Percentiles rank a stretch among this genome's conserved stretches.
These are phyloP conservation scores for Penicillium atrosanguineum DNA, from an alignment of 495 filamentous ascomycete genomes.

Conservation along the genomic window DNA sequence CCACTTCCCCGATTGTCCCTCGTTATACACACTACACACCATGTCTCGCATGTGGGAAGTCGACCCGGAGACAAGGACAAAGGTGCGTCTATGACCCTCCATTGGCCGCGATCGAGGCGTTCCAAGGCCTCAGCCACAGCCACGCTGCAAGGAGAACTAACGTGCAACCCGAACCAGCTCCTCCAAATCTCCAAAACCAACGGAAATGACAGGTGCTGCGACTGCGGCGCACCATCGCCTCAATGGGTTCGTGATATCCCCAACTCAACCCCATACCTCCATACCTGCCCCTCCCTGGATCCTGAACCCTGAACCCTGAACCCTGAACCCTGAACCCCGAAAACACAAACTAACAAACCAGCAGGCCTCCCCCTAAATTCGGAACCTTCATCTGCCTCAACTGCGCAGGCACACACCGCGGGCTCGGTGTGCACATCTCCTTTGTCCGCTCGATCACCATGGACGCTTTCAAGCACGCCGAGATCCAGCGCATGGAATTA, in stretches of 20 bases:
- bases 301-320: not conserved
- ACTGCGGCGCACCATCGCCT: constrained; percentile 89
- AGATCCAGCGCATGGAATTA: constrained; percentile 81
- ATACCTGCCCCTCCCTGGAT: not conserved
- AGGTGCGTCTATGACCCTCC: constrained; percentile 52
- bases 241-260: constrained; percentile 66
- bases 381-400: constrained; percentile 94
- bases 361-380: constrained; percentile 68
- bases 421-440: constrained; percentile 94
- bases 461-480: constrained; percentile 90
- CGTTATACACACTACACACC: constrained; percentile 10
- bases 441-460: constrained; percentile 96
- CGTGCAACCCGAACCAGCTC: constrained; percentile 53
- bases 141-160: constrained; percentile 11
- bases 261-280: not conserved
- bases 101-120: not conserved
- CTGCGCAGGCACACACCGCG: constrained; percentile 92
- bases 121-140: not conserved
- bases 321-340: not conserved
- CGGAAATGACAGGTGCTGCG: constrained; percentile 84
- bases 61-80: constrained; percentile 89
- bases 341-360: not conserved
- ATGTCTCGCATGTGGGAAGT: constrained; percentile 90
- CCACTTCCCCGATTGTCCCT: constrained; percentile 2
- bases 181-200: constrained; percentile 82